phyloP scores from a whole-genome alignment of 1,284 basidiomycete genomes.

The Naganishia albida region DNA sequence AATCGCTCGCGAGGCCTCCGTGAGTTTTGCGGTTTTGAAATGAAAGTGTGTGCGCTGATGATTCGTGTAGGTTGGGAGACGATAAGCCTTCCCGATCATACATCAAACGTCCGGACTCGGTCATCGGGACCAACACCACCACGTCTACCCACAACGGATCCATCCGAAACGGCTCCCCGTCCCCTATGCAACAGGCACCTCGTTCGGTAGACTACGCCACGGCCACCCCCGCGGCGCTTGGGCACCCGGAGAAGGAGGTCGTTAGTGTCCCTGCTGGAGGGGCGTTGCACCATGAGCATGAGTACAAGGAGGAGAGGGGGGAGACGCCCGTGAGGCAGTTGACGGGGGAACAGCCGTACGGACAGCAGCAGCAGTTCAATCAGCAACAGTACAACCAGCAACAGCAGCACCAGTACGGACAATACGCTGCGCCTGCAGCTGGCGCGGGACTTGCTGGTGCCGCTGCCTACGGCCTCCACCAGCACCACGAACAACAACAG shows the following conservation, averaged over 20 bases:
- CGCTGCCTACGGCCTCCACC: slow-evolving; percentile 36
- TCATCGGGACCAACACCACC: background rate
- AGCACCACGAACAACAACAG: slow-evolving; percentile 42
- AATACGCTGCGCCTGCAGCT: slow-evolving; percentile 26
- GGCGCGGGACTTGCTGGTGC: slow-evolving; percentile 33
- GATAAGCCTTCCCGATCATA: slow-evolving; percentile 49
- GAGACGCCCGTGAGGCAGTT: slow-evolving; percentile 17
- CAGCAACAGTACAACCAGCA: slow-evolving; percentile 18
- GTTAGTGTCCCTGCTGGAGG: background rate
- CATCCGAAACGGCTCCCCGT: background rate
- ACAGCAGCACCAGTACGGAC: slow-evolving; percentile 23
- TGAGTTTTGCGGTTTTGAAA: background rate
- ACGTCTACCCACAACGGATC: slow-evolving; percentile 13
- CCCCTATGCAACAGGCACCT: slow-evolving; percentile 5
- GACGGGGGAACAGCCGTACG: slow-evolving; percentile 34
- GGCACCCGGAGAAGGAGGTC: slow-evolving; percentile 16
- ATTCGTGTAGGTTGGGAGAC: slow-evolving; percentile 8
- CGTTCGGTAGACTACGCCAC: slow-evolving; percentile 20
- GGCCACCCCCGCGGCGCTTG: slow-evolving; percentile 29
- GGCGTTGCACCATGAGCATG: slow-evolving; percentile 3
- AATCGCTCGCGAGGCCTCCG: slow-evolving; percentile 10
- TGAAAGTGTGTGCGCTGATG: background rate
- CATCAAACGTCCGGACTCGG: slow-evolving; percentile 35
- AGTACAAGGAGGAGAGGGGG: background rate
- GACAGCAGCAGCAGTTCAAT: slow-evolving; percentile 19